phyloP scores from a whole-genome alignment of 2,329 filamentous ascomycete species.

The Calonectria pseudoreteaudii region DNA sequence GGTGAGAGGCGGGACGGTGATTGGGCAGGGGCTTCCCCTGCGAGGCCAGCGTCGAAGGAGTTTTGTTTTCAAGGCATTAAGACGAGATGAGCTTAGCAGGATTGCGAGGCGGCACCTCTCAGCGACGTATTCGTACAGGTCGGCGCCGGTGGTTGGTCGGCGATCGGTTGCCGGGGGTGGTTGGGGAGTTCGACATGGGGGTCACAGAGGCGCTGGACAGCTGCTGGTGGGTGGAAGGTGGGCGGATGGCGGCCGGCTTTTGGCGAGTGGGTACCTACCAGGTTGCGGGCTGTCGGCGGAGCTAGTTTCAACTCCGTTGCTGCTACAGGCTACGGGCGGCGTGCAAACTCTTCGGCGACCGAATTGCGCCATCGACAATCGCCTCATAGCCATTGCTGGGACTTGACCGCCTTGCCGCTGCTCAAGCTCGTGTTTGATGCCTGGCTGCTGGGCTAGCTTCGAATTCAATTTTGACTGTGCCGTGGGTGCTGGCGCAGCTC shows the following conservation, averaged over 20 bases:
- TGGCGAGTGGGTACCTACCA: conserved; percentile 27
- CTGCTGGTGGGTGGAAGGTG: neutral
- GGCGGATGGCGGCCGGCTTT: conserved; percentile 35
- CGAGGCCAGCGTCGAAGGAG: conserved; percentile 1
- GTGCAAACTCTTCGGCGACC: conserved; percentile 37
- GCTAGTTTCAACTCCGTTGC: conserved; percentile 34
- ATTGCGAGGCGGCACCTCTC: conserved; percentile 15
- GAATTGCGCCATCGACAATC: conserved; percentile 43
- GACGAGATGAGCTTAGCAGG: neutral
- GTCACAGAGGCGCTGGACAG: neutral
- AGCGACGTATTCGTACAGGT: conserved; percentile 41
- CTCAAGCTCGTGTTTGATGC: neutral
- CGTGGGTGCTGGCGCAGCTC: conserved; percentile 1
- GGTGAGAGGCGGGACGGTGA: conserved; percentile 13
- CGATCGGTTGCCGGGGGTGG: conserved; percentile 41
- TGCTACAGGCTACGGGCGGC: conserved; percentile 20
- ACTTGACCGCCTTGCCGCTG: conserved; percentile 14
- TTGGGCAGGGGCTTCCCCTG: conserved; percentile 18
- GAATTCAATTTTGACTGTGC: conserved; percentile 10
- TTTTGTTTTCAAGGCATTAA: neutral
- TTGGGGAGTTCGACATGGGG: conserved; percentile 20
- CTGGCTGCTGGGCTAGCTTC: conserved; percentile 10
- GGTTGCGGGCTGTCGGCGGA: conserved; percentile 43
- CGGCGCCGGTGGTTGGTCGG: conserved; percentile 29
- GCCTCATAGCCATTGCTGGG: conserved; percentile 33